Conservation (phyloP, 2,329 filamentous ascomycete species). For the Ophiostoma ips region DNA sequence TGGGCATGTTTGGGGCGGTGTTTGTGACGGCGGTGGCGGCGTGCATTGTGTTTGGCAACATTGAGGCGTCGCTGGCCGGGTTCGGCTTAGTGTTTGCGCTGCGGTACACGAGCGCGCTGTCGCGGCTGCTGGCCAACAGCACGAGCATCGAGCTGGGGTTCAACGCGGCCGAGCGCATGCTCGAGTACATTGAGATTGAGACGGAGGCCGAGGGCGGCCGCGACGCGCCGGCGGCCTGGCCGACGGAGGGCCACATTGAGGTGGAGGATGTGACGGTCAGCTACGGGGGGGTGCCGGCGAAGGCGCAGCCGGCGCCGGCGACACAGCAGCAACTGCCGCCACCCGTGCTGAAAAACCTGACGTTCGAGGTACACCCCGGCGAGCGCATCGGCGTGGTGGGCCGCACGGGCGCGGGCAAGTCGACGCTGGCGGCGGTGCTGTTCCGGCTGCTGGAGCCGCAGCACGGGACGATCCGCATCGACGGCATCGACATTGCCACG, state of each 20-base stretch:
- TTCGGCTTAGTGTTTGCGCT: conserved; percentile 28
- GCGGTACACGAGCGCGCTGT: conserved; percentile 22
- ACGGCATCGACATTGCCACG: conserved; percentile 38
- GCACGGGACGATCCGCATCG: conserved; percentile 29
- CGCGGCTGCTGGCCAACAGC: conserved; percentile 22
- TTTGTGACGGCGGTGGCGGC: conserved; percentile 25
- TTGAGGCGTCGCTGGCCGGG: conserved; percentile 26
- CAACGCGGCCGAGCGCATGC: conserved; percentile 28
- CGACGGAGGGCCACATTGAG: conserved; percentile 24
- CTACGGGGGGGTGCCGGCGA: too few species aligned
- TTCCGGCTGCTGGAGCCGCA: conserved; percentile 42
- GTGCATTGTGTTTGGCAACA: conserved; percentile 22
- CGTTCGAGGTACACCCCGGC: conserved; percentile 29
- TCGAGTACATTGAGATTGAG: conserved; percentile 28
- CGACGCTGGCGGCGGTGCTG: conserved; percentile 48
- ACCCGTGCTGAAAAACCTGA: conserved; percentile 25
- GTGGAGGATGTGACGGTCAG: conserved; percentile 25
- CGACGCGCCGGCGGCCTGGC: conserved; percentile 27
- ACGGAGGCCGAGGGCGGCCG: conserved; percentile 23
- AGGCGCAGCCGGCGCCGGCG: too few species aligned
- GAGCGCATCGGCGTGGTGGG: conserved; percentile 52
- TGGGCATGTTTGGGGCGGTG: conserved; percentile 25
- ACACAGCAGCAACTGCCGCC: conserved; percentile 23
- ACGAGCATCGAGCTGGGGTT: conserved; percentile 27
- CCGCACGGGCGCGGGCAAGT: conserved; percentile 52